Percentiles rank a stretch among this genome's conserved stretches.
phyloP scores from a whole-genome alignment of 1,284 basidiomycete genomes.

The Ustilago loliicola region DNA sequence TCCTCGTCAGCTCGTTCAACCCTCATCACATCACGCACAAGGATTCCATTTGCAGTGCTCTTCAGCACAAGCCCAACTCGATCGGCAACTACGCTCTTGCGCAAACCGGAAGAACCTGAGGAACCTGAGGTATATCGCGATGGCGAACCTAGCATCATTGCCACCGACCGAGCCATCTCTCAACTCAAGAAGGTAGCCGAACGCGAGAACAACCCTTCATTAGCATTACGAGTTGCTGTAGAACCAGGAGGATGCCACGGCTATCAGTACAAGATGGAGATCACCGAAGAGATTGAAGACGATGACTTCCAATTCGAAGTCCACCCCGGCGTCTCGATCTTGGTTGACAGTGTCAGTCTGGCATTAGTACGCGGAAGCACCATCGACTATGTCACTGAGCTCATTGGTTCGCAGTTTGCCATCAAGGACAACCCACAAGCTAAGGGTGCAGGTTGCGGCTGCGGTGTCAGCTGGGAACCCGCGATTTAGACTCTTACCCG shows the following conservation, averaged over 20 bases:
- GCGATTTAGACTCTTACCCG: conserved; percentile 63
- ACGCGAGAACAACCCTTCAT: conserved; percentile 75
- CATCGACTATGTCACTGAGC: conserved; percentile 88
- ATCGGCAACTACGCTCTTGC: conserved; percentile 22
- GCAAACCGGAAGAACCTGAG: conserved; percentile 62
- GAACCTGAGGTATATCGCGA: conserved; percentile 58
- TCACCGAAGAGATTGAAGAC: conserved; percentile 75
- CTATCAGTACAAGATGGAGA: conserved; percentile 89
- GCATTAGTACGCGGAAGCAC: conserved; percentile 83
- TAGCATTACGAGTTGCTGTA: conserved; percentile 81
- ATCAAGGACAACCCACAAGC: conserved; percentile 85
- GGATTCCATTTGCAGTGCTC: background rate
- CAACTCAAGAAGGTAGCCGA: conserved; percentile 63
- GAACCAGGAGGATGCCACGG: conserved; percentile 93
- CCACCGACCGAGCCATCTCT: conserved; percentile 64
- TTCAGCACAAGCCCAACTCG: conserved; percentile 15
- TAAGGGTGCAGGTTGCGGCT: conserved; percentile 86
- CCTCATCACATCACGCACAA: background rate
- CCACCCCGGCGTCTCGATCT: conserved; percentile 71
- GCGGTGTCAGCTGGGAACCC: conserved; percentile 90
- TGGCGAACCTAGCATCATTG: conserved; percentile 54
- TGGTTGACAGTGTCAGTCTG: conserved; percentile 85
- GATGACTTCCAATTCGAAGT: conserved; percentile 82
- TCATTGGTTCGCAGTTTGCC: conserved; percentile 88
- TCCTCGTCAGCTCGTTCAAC: conserved; percentile 6